Evolutionary conservation across 2,329 filamentous ascomycete genomes (phyloP).

Genomic region (Lithohypha guttulata): DNA sequence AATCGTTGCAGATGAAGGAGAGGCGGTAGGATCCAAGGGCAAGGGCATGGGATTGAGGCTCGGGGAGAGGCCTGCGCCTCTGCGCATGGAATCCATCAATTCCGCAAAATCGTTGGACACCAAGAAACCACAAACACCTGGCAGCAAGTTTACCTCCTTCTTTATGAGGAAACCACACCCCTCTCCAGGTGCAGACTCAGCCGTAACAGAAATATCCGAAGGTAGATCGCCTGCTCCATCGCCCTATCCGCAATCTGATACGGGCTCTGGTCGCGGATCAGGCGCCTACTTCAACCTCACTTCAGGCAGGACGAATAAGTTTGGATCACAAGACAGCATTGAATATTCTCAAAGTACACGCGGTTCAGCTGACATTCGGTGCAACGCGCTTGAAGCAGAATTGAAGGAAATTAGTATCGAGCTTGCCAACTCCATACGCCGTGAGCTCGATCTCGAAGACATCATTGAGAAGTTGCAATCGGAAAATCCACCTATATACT

Average conservation of each 20-base stretch:
- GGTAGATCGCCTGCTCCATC: constrained; percentile 50
- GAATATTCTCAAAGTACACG: constrained; percentile 23
- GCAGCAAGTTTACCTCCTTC: constrained; percentile 52
- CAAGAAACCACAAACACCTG: constrained; percentile 41
- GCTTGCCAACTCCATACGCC: constrained; percentile 80
- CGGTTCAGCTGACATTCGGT: constrained; percentile 9
- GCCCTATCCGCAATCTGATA: constrained; percentile 35
- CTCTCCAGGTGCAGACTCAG: constrained; percentile 47
- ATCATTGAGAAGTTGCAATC: constrained; percentile 76
- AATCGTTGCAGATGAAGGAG: not conserved
- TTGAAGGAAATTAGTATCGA: constrained; percentile 86
- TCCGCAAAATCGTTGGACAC: constrained; percentile 28
- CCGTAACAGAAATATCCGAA: constrained; percentile 53
- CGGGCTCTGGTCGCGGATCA: constrained; percentile 22
- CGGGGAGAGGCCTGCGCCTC: constrained; percentile 31
- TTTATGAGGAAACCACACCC: constrained; percentile 54
- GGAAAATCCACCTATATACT: constrained; percentile 51
- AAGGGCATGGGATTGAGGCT: constrained; percentile 35
- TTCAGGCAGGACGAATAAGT: constrained; percentile 28
- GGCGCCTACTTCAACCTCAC: constrained; percentile 5
- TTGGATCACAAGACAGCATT: constrained; percentile 45
- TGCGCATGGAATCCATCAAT: constrained; percentile 33
- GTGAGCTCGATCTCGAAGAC: constrained; percentile 95
- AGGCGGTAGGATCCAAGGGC: constrained; percentile 5
- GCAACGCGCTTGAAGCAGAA: constrained; percentile 75